phyloP scores from a whole-genome alignment of 2,329 filamentous ascomycete genomes.

The Plenodomus biglobosus region DNA sequence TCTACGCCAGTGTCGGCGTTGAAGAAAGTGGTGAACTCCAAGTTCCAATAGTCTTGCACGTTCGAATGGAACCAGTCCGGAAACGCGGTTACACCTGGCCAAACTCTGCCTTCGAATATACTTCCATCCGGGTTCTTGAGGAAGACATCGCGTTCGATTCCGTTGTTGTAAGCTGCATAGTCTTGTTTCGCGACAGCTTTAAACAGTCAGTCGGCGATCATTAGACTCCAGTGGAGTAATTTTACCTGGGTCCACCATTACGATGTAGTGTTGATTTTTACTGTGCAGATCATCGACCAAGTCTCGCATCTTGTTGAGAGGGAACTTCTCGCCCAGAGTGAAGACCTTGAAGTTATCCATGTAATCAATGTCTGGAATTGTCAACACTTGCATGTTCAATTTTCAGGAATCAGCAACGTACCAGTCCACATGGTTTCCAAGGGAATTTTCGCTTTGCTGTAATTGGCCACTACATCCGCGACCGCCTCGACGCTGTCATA shows the following conservation, averaged over 20 bases:
- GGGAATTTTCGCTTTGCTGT: slow-evolving; percentile 63
- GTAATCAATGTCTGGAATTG: slow-evolving; percentile 62
- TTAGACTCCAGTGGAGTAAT: not conserved
- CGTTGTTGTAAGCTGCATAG: slow-evolving; percentile 63
- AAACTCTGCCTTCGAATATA: slow-evolving; percentile 66
- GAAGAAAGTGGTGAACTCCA: slow-evolving; percentile 69
- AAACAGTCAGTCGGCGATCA: slow-evolving; percentile 49
- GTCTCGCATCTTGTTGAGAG: slow-evolving; percentile 61
- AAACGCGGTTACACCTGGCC: slow-evolving; percentile 72
- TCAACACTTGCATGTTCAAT: slow-evolving; percentile 3
- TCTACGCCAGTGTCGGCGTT: slow-evolving; percentile 64
- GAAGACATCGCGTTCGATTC: slow-evolving; percentile 57
- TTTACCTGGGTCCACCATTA: slow-evolving; percentile 72
- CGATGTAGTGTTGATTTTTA: slow-evolving; percentile 67
- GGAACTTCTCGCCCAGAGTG: slow-evolving; percentile 64
- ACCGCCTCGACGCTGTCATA: slow-evolving; percentile 61
- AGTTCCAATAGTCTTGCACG: slow-evolving; percentile 67
- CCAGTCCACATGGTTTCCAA: slow-evolving; percentile 74
- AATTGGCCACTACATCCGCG: slow-evolving; percentile 67
- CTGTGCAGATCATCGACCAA: slow-evolving; percentile 66
- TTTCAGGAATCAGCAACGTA: slow-evolving; percentile 45
- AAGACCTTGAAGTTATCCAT: slow-evolving; percentile 64
- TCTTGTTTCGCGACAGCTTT: slow-evolving; percentile 52
- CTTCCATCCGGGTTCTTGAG: slow-evolving; percentile 57
- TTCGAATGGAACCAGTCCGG: slow-evolving; percentile 75